Evolutionary conservation across 768 basidiomycete species (phyloP).

Genomic region (Psilocybe subaeruginosa): DNA sequence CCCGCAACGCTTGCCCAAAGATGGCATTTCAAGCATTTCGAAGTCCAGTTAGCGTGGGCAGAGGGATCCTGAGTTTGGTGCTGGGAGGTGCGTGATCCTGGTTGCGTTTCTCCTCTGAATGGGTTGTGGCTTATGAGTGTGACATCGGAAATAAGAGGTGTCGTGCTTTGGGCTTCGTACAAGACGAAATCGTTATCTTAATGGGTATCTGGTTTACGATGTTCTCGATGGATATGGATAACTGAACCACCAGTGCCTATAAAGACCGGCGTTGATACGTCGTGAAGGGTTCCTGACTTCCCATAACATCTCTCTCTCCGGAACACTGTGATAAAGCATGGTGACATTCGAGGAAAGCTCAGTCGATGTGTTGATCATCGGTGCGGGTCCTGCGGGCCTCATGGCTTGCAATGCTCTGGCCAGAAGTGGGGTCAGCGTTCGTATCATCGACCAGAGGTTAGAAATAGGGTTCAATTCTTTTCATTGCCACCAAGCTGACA

Average conservation of each 20-base stretch:
- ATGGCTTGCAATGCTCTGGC: constrained; percentile 72
- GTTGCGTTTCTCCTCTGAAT: neutral
- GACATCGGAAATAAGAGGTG: neutral
- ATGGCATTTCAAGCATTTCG: constrained; percentile 6
- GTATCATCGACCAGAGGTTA: constrained; percentile 64
- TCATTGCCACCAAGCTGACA: neutral
- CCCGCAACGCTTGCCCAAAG: constrained; percentile 2
- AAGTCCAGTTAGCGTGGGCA: constrained; percentile 10
- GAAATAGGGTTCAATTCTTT: neutral
- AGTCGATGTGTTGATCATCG: constrained; percentile 64
- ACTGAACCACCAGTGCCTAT: neutral
- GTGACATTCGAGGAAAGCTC: constrained; percentile 17
- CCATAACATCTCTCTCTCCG: neutral
- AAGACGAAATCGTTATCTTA: constrained; percentile 5
- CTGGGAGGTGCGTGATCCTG: neutral
- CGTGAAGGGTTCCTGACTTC: neutral
- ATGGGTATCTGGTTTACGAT: neutral
- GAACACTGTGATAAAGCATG: neutral
- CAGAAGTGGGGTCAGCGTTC: constrained; percentile 57
- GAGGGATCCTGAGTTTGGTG: constrained; percentile 8
- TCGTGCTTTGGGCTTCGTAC: neutral
- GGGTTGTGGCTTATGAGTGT: neutral
- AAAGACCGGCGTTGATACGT: neutral
- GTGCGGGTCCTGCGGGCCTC: constrained; percentile 63
- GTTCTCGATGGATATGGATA: neutral